Evolutionary conservation across 495 filamentous ascomycete species (phyloP), one percentile per base, ranked within the genome.

Genomic region (Astrothelium macrocarpum): DNA sequence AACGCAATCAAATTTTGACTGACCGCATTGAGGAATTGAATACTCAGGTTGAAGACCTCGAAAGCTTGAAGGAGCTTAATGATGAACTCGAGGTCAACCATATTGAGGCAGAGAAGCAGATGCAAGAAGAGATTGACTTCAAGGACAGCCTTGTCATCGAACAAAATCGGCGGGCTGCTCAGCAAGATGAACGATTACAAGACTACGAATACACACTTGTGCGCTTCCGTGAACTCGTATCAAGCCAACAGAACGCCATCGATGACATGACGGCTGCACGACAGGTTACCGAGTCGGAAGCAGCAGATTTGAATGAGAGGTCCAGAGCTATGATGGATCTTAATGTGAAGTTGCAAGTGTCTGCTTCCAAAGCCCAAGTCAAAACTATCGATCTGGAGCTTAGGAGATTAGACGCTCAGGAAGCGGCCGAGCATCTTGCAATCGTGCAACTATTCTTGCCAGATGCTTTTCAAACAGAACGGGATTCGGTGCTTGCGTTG

Each of bases 1-100:
- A 93, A 60, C 84, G 88, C 66, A 97, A 94, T 65, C 81, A 91
- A 77, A 81, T 78, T 61, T 85, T 95, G 70, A 84, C 85, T 26
- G 89, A 96, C 70, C 82, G 90, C 66, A 85, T 96, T 45, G 87
- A 90, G 62, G 87, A 96, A 67, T 81, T 97, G 59, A 85, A 86
- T 65, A 82, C 83, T 26, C 84, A 84, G 1, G 88, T 97, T 62
- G 87, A 93, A 61, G 91, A 97, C 59, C 78, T 97, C 1, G 90
- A 96, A 71, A 85, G 80, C 32, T 74, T 97, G 56, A 93, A 91
- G 71, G 94, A 97, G 66, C 84, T 97, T 59, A 91, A 88, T 67
- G 93, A 97, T 66, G 95, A 97, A 72, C 82, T 97, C 11, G 93
- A 97, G 71, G 84, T 90, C 69, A 96, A 95, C 68, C 91, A 96